Conservation (phyloP, 306 rosid species). For the Casuarina cunninghamiana region DNA sequence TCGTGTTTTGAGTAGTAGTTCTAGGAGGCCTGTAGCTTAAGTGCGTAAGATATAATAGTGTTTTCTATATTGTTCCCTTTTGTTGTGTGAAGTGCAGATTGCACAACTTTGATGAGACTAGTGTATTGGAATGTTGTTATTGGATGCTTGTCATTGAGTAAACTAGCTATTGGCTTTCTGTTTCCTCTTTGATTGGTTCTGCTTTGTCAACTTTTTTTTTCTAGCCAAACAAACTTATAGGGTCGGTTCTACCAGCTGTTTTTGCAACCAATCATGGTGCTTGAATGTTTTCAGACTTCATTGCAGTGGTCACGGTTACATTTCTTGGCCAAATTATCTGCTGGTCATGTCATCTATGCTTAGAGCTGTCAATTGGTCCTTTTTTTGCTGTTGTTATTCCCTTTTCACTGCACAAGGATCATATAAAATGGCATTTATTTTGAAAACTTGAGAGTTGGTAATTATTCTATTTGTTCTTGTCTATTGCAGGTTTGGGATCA, state of each 20-base stretch:
- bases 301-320: background rate
- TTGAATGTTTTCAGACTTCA: too few relatives aligned
- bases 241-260: too few relatives aligned
- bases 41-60: background rate
- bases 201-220: too few relatives aligned
- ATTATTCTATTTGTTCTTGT: too few relatives aligned
- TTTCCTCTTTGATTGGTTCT: too few relatives aligned
- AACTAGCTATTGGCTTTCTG: background rate
- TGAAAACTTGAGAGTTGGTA: too few relatives aligned
- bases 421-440: too few relatives aligned
- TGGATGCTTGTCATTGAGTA: background rate
- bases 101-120: background rate
- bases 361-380: too few relatives aligned
- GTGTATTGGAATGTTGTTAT: background rate
- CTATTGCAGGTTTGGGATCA: constrained; percentile 28
- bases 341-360: background rate
- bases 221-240: background rate
- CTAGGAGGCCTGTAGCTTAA: background rate
- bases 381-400: too few relatives aligned
- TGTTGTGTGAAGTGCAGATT: background rate
- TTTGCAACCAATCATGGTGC: too few relatives aligned
- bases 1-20: background rate
- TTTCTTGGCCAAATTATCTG: background rate
- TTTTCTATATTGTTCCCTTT: background rate
- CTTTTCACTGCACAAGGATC: background rate